A percentile compares a stretch with the other conserved stretches of the same genome.
These are phyloP conservation scores for Boletus rubropictus DNA, from an alignment of 768 basidiomycete species.

Conservation along the genomic window DNA sequence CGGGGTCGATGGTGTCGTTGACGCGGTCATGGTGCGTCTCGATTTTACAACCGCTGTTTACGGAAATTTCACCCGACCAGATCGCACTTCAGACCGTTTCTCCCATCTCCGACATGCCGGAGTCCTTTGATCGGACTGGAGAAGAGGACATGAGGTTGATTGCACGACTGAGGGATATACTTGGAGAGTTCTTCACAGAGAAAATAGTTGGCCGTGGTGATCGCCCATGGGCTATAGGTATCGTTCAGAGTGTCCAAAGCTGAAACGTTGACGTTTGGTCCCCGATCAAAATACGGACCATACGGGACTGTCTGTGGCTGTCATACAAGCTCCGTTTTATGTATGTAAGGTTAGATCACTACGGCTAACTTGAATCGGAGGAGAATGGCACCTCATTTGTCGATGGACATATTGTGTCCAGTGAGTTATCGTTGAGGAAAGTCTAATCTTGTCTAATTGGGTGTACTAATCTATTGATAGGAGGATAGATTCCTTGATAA, in stretches of 20 bases:
- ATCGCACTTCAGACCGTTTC: conserved; percentile 58
- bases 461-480: too few relatives aligned
- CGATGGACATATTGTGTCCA: too few relatives aligned
- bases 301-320: too few relatives aligned
- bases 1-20: conserved; percentile 44
- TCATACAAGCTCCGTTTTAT: too few relatives aligned
- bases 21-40: conserved; percentile 54
- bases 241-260: conserved; percentile 35
- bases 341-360: too few relatives aligned
- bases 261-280: not conserved
- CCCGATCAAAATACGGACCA: not conserved
- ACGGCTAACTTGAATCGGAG: too few relatives aligned
- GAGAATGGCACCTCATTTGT: too few relatives aligned
- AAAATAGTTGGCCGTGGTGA: conserved; percentile 45
- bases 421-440: too few relatives aligned
- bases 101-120: conserved; percentile 52
- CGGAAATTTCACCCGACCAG: conserved; percentile 28
- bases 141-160: conserved; percentile 45
- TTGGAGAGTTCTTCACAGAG: conserved; percentile 62
- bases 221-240: conserved; percentile 57
- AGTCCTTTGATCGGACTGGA: conserved; percentile 46
- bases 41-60: not conserved
- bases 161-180: conserved; percentile 42
- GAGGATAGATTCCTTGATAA: too few relatives aligned
- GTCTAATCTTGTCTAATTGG: too few relatives aligned